Base-by-base conservation (phyloP, 2,329 filamentous ascomycete genomes). In the Blastomyces gilchristii region DNA sequence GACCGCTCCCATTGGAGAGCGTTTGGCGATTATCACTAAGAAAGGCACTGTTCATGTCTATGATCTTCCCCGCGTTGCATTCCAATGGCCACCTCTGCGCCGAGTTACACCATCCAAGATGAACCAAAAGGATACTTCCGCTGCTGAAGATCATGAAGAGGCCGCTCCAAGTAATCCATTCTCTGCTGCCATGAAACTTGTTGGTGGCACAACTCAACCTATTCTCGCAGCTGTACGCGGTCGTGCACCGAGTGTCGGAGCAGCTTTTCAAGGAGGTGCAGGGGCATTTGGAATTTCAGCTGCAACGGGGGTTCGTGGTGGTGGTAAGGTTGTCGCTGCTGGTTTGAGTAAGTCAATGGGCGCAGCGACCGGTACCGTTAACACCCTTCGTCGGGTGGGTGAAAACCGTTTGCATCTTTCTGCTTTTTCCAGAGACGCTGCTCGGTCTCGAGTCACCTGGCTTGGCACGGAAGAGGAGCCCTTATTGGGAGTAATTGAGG, bases 1-100 rank as follows among this genome's bases (percentile, higher is more conserved):
- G 94, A 88, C 88, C 1, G 83, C 85, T 62, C 90, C 90, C 3
- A 87, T 87, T 63, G 90, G 90, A 28, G 90, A 96, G 71, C 87
- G 89, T 64, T 78, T 95, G 49, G 93, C 92, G 1, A 87, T 99
- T 77, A 86, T 97, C 34, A 97, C 94, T 0, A 91, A 96, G 70
- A 89, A 92, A 68, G 91, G 93, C n/a, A 99, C 94, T 9, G 87
- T 97, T 12, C 94, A 99, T 76, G 84, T 97, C 53, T 87, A 96
- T 67, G 90, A 96, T 68, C 84, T 97, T 75, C 91, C 91, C 9
- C 82, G 85, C 56, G 89, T 85, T 66, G 90, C 90, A 4, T 93
- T 92, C 69, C 86, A 89, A 67, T 96, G 92, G 92, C 92, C 92
- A 50, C 90, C 91, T 31, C 87, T 78, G 65, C 76, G 78, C 28